These are phyloP conservation scores for Emiliania huxleyi DNA, from an alignment of 78 protist genomes.

Conservation along the genomic window DNA sequence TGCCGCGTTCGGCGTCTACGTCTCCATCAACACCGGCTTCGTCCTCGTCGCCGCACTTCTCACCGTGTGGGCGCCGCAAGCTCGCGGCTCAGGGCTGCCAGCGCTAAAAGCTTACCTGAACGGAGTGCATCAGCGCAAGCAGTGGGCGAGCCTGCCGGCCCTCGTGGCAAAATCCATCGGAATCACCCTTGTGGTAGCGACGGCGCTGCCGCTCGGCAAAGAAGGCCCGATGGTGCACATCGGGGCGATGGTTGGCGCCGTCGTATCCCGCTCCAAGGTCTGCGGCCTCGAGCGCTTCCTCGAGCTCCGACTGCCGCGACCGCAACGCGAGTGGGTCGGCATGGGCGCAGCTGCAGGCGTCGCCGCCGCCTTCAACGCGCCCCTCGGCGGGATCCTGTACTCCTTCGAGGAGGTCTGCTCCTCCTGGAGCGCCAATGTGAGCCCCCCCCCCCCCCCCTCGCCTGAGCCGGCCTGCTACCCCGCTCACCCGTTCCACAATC, in stretches of 20 bases:
- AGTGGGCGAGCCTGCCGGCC: slow-evolving; percentile 29
- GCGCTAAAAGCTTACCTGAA: slow-evolving; percentile 70
- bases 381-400: slow-evolving; percentile 92
- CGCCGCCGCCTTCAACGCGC: slow-evolving; percentile 94
- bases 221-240: slow-evolving; percentile 90
- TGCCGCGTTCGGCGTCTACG: background rate
- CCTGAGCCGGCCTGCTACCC: background rate
- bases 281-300: background rate
- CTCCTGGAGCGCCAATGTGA: slow-evolving; percentile 55
- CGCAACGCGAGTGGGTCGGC: slow-evolving; percentile 68
- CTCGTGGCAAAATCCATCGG: slow-evolving; percentile 63
- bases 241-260: slow-evolving; percentile 51
- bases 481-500: background rate
- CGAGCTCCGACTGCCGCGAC: background rate
- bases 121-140: slow-evolving; percentile 33
- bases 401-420: slow-evolving; percentile 83
- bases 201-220: slow-evolving; percentile 58
- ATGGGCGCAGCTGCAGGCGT: slow-evolving; percentile 94
- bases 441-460: background rate
- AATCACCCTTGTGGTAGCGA: slow-evolving; percentile 66
- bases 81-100: slow-evolving; percentile 74
- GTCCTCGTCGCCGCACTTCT: background rate
- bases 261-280: background rate
- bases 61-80: background rate
- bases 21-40: background rate